Evolutionary conservation across 2,329 filamentous ascomycete genomes (phyloP).

Genomic region (Stenocarpella maydis): DNA sequence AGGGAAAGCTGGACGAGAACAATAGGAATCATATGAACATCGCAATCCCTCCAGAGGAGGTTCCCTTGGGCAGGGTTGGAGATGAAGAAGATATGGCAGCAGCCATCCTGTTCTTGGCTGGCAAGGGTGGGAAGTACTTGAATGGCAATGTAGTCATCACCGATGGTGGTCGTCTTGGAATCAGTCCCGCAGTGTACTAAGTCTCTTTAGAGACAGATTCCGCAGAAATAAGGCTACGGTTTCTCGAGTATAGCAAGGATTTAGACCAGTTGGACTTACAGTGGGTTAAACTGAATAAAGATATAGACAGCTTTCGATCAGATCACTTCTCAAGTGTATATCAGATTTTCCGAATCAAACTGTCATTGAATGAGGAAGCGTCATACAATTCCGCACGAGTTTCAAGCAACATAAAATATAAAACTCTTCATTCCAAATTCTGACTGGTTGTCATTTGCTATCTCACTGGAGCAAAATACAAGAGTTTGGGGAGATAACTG

Average conservation of each 20-base stretch:
- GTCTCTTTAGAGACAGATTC: background rate
- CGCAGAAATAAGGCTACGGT: background rate
- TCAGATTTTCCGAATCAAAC: background rate
- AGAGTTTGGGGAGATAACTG: background rate
- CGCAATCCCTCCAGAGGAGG: background rate
- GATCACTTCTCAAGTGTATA: background rate
- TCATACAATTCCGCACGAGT: background rate
- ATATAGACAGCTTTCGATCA: background rate
- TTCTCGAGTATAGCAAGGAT: background rate
- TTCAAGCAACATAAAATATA: background rate
- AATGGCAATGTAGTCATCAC: conserved; percentile 19
- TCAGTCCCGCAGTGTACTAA: background rate
- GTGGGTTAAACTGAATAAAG: background rate
- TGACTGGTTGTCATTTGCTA: background rate
- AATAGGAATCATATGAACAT: conserved; percentile 5
- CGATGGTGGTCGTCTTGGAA: conserved; percentile 6
- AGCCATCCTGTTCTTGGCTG: conserved; percentile 8
- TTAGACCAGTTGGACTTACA: background rate
- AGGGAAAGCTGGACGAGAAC: background rate
- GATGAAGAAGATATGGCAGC: conserved; percentile 16
- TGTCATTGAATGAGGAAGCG: background rate
- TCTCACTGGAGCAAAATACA: background rate
- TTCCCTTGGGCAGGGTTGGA: background rate
- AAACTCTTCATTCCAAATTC: background rate
- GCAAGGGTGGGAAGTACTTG: background rate